phyloP scores from a whole-genome alignment of 31 red algal genomes.

The Endocladia muricata region DNA sequence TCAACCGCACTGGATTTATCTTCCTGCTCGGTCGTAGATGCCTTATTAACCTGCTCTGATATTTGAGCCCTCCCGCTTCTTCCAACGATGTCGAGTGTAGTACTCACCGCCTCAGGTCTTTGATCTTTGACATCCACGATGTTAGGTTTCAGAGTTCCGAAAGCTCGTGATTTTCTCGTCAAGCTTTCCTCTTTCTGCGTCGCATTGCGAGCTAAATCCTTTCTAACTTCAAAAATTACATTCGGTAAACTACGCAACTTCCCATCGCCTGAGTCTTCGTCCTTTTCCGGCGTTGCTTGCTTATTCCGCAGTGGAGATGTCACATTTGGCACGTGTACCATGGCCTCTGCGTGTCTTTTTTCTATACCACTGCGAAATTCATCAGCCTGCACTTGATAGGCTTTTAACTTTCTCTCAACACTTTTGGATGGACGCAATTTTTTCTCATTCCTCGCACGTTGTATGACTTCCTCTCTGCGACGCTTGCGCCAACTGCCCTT shows the following conservation, averaged over 20 bases:
- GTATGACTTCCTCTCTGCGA: conserved; percentile 43
- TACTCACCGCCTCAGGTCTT: conserved; percentile 31
- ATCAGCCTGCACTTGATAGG: conserved; percentile 18
- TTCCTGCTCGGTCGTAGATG: not conserved
- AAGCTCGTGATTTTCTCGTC: not conserved
- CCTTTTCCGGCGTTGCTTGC: not conserved
- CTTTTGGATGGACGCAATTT: conserved; percentile 1
- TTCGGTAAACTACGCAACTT: not conserved
- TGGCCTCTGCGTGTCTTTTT: not conserved
- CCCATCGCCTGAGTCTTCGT: not conserved
- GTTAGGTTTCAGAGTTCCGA: not conserved
- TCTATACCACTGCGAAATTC: conserved; percentile 67
- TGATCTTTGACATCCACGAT: not conserved
- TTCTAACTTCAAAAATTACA: not conserved
- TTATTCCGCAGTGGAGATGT: not conserved
- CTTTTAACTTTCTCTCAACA: not conserved
- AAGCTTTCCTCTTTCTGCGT: not conserved
- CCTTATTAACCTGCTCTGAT: too few species aligned
- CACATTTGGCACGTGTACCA: not conserved
- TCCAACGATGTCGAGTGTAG: not conserved
- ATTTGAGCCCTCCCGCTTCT: too few species aligned
- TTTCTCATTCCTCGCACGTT: conserved; percentile 9
- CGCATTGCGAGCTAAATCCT: not conserved
- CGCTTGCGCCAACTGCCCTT: conserved; percentile 61
- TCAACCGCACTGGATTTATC: too few species aligned